A percentile compares a stretch with the other conserved stretches of the same genome.
Evolutionary conservation across 169 alveolate species (phyloP).

Genomic region (Plasmodium cynomolgi): DNA sequence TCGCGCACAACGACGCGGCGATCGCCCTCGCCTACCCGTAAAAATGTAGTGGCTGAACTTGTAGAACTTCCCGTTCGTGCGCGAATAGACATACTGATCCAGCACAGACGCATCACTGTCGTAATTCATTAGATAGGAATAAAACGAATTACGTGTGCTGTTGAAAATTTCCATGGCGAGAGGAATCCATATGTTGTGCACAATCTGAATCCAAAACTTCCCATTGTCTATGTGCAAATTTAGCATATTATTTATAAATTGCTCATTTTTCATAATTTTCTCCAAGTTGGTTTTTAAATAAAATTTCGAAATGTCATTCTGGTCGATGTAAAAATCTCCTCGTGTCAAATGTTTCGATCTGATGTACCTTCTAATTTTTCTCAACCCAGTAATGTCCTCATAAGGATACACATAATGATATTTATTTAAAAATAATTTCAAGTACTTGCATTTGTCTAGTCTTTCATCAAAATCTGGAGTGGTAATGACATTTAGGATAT

Average conservation of each 20-base stretch:
- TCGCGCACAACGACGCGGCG: too few relatives aligned
- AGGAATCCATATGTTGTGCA: slow-evolving; percentile 74
- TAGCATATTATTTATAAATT: slow-evolving; percentile 67
- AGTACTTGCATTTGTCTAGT: slow-evolving; percentile 44
- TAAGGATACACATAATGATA: slow-evolving; percentile 70
- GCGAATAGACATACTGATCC: slow-evolving; percentile 38
- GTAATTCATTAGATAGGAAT: slow-evolving; percentile 40
- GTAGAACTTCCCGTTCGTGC: slow-evolving; percentile 22
- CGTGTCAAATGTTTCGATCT: background rate
- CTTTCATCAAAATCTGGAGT: slow-evolving; percentile 72
- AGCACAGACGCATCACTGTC: slow-evolving; percentile 16
- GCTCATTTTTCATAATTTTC: slow-evolving; percentile 53
- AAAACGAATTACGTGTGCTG: slow-evolving; percentile 20
- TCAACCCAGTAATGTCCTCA: slow-evolving; percentile 33
- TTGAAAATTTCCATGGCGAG: slow-evolving; percentile 21
- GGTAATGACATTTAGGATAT: slow-evolving; percentile 43
- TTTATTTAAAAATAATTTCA: slow-evolving; percentile 52
- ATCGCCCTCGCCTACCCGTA: slow-evolving; percentile 17
- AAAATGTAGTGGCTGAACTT: slow-evolving; percentile 60
- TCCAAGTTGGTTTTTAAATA: slow-evolving; percentile 68
- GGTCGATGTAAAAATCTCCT: slow-evolving; percentile 50
- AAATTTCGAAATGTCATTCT: slow-evolving; percentile 47
- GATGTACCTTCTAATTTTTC: slow-evolving; percentile 52
- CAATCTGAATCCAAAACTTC: slow-evolving; percentile 67
- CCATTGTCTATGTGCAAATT: slow-evolving; percentile 68